phyloP scores from a whole-genome alignment of 2,329 filamentous ascomycete species.

The Decorospora gaudefroyi region DNA sequence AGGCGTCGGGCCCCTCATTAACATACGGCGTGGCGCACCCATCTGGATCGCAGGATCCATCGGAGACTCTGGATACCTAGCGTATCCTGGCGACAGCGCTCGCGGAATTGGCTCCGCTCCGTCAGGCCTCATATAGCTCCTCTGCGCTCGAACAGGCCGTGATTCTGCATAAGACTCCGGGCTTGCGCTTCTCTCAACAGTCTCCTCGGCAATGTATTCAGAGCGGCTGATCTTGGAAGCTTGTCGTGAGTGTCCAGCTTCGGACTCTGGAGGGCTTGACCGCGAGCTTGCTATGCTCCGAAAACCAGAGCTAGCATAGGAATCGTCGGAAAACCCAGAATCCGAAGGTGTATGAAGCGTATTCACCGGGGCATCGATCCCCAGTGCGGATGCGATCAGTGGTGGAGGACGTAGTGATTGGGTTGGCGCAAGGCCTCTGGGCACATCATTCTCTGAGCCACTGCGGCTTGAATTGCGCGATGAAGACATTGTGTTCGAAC shows the following conservation, averaged over 20 bases:
- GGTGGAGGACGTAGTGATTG: conserved; percentile 30
- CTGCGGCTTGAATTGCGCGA: conserved; percentile 31
- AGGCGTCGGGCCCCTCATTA: conserved; percentile 12
- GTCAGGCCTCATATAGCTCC: conserved; percentile 28
- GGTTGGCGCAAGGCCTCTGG: conserved; percentile 5
- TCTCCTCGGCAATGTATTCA: conserved; percentile 33
- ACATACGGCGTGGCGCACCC: conserved; percentile 29
- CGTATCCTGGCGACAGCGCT: conserved; percentile 29
- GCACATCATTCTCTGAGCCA: conserved; percentile 21
- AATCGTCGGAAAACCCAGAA: conserved; percentile 49
- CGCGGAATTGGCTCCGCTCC: conserved; percentile 28
- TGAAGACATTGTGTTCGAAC: conserved; percentile 28
- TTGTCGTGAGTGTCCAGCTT: conserved; percentile 41
- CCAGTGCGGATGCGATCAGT: conserved; percentile 24
- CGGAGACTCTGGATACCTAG: conserved; percentile 43
- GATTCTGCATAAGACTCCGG: conserved; percentile 37
- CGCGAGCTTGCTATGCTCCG: conserved; percentile 45
- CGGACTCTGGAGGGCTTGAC: conserved; percentile 48
- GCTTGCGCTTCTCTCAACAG: conserved; percentile 32
- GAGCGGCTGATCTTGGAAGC: conserved; percentile 35
- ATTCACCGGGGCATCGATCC: conserved; percentile 32
- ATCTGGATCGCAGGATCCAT: conserved; percentile 49
- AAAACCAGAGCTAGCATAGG: conserved; percentile 41
- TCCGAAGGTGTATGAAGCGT: conserved; percentile 47
- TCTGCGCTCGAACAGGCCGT: conserved; percentile 24